phyloP scores from a whole-genome alignment of 257 asterid genomes.

The Coffea canephora region DNA sequence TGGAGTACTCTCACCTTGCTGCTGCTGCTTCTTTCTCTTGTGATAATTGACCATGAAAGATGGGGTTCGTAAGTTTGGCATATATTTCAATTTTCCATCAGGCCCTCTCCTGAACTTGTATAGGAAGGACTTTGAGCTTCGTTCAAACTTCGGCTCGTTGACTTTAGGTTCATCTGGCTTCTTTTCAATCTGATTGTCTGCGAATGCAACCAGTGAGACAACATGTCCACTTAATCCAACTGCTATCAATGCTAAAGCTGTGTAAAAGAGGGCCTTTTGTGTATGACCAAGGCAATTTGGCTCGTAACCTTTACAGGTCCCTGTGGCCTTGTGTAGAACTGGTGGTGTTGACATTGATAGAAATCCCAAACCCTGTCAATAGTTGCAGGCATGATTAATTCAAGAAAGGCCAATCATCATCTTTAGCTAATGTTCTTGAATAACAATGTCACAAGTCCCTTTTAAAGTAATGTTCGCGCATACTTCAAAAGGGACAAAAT shows the following conservation, averaged over 20 bases:
- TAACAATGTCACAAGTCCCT: not conserved
- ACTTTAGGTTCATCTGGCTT: not conserved
- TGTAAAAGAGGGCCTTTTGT: conserved; percentile 47
- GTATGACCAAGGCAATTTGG: conserved; percentile 43
- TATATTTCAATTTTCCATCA: not conserved
- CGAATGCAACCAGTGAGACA: conserved; percentile 30
- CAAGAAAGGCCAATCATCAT: not conserved
- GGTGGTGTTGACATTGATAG: conserved; percentile 60
- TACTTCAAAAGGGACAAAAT: not conserved
- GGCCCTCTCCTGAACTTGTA: not conserved
- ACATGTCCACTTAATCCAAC: conserved; percentile 38
- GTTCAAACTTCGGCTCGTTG: not conserved
- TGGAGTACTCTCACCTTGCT: not conserved
- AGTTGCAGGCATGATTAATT: not conserved
- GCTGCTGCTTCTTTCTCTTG: not conserved
- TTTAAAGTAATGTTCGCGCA: too few species aligned
- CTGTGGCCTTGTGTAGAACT: conserved; percentile 31
- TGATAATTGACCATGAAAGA: not conserved
- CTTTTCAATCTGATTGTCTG: conserved; percentile 20
- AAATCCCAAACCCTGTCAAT: conserved; percentile 43
- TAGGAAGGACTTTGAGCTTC: not conserved
- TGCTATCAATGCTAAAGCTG: conserved; percentile 43
- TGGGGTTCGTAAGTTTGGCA: not conserved
- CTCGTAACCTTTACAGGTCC: conserved; percentile 40
- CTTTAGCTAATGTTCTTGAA: not conserved